These are phyloP conservation scores for Taphrina sp. DNA, from an alignment of 1,139 yeast species.

Conservation along the genomic window DNA sequence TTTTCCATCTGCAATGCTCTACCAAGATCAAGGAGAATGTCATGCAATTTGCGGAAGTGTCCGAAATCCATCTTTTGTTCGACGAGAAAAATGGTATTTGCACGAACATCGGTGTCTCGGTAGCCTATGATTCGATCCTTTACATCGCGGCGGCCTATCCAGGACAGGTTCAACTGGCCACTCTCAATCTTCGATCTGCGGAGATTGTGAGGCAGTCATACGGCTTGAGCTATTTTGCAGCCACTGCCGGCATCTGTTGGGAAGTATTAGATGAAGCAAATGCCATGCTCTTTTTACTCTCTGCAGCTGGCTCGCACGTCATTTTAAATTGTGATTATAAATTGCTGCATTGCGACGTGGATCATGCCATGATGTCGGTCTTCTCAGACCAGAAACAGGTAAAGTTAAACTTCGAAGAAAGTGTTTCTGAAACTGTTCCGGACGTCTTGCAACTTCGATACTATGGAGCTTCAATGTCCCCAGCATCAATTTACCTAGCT, in stretches of 20 bases:
- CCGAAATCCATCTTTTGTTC: neutral
- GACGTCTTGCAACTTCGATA: neutral
- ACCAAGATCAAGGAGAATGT: neutral
- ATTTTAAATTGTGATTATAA: neutral
- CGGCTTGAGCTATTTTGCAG: neutral
- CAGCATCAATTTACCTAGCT: neutral
- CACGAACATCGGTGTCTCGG: neutral
- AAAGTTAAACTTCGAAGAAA: neutral
- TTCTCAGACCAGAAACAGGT: neutral
- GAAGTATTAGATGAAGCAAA: neutral
- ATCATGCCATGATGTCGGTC: neutral
- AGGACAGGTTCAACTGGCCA: neutral
- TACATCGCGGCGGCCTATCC: neutral
- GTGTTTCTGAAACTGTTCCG: neutral
- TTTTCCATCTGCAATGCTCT: neutral
- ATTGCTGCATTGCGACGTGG: too few species aligned
- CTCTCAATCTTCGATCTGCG: neutral
- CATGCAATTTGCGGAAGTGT: neutral
- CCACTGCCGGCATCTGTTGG: conserved; percentile 1
- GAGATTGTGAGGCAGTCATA: neutral
- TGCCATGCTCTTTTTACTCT: neutral
- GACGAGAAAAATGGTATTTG: neutral
- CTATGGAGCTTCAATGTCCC: neutral
- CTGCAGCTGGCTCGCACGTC: neutral
- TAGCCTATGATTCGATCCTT: neutral